A percentile compares a stretch with the other conserved stretches of the same genome.
Evolutionary conservation across 177 flowering plant species (phyloP).

Genomic region (Vitis hybrid): DNA sequence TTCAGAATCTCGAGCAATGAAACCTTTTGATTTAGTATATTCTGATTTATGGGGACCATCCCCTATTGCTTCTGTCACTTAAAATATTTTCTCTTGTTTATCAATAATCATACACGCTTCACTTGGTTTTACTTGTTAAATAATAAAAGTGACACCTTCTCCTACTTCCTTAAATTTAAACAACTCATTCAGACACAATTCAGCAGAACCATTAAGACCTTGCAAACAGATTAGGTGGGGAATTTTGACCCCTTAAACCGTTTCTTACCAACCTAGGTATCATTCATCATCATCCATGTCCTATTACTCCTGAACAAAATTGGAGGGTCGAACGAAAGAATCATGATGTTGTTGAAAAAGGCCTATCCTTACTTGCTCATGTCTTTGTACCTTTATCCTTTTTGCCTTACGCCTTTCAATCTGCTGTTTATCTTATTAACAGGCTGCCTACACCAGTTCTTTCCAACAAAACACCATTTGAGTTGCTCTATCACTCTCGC

Average conservation of each 20-base stretch:
- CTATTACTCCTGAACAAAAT: neutral
- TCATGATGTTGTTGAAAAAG: neutral
- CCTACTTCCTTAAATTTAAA: neutral
- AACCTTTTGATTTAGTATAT: too few species aligned
- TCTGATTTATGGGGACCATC: neutral
- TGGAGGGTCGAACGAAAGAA: neutral
- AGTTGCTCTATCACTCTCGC: too few species aligned
- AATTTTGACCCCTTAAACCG: neutral
- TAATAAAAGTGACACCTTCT: neutral
- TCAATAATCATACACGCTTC: too few species aligned
- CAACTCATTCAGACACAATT: neutral
- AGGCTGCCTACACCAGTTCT: neutral
- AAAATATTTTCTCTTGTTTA: neutral
- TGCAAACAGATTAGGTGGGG: too few species aligned
- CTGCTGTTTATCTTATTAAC: neutral
- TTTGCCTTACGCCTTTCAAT: neutral
- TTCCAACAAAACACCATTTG: too few species aligned
- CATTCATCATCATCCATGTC: neutral
- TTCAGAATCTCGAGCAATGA: too few species aligned
- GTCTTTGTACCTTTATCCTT: neutral
- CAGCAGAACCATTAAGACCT: neutral
- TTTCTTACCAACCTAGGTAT: neutral
- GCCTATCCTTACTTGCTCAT: neutral
- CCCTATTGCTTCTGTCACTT: neutral
- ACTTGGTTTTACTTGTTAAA: too few species aligned